phyloP scores from a whole-genome alignment of 2,329 filamentous ascomycete species.

The Aspergillus transmontanensis region DNA sequence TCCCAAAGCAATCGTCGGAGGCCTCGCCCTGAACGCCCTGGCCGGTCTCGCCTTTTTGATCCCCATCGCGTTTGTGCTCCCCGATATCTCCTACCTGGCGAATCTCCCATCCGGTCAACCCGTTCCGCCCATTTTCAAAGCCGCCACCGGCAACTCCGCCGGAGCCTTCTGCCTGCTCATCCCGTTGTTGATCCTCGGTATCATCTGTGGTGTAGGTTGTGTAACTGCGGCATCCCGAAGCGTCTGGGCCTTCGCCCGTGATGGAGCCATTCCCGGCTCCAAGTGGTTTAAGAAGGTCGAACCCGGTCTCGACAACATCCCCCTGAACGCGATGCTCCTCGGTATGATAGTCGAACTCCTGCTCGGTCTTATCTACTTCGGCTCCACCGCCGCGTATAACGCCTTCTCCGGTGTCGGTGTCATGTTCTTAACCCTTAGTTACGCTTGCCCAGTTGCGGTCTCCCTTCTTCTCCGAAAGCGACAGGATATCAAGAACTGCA shows the following conservation, averaged over 20 bases:
- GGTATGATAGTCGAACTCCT: conserved; percentile 70
- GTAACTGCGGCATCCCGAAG: conserved; percentile 71
- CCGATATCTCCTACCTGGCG: conserved; percentile 64
- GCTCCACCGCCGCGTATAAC: conserved; percentile 75
- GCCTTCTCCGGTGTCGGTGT: conserved; percentile 80
- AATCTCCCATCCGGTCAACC: conserved; percentile 70
- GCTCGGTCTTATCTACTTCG: conserved; percentile 76
- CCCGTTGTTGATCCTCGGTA: conserved; percentile 67
- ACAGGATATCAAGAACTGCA: conserved; percentile 52
- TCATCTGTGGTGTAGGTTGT: conserved; percentile 71
- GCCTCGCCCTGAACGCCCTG: conserved; percentile 64
- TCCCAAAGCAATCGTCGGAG: conserved; percentile 69
- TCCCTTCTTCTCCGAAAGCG: conserved; percentile 62
- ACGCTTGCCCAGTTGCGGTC: conserved; percentile 67
- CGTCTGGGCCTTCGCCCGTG: conserved; percentile 73
- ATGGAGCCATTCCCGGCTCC: conserved; percentile 71
- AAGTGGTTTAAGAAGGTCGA: conserved; percentile 67
- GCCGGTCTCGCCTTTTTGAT: conserved; percentile 69
- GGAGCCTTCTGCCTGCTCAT: conserved; percentile 75
- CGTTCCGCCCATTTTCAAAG: conserved; percentile 73
- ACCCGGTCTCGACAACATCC: conserved; percentile 66
- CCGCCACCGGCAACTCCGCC: conserved; percentile 67
- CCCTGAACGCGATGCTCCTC: conserved; percentile 67
- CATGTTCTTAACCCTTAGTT: conserved; percentile 72
- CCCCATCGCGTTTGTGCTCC: conserved; percentile 73